These are phyloP conservation scores for Massarina eburnea DNA, from an alignment of 2,329 filamentous ascomycete genomes.

Conservation along the genomic window DNA sequence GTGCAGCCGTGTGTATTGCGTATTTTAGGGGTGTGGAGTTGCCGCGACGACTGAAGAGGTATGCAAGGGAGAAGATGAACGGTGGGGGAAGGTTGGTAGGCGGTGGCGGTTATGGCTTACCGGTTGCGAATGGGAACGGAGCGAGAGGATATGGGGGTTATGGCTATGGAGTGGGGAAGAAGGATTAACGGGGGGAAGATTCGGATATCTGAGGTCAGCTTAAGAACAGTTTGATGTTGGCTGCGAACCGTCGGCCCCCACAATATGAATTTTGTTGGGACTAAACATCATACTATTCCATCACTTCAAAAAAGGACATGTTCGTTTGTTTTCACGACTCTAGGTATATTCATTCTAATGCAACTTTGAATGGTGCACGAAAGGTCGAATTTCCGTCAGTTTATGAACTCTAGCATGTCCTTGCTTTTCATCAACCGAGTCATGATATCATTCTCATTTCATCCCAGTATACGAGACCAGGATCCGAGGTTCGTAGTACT, in stretches of 20 bases:
- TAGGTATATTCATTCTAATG: no score
- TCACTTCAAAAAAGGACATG: no score
- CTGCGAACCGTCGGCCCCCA: no score
- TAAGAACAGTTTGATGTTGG: no score
- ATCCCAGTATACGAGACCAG: neutral
- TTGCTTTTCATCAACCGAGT: neutral
- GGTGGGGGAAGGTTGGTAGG: constrained; percentile 36
- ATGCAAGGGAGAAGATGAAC: constrained; percentile 57
- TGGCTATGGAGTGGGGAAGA: constrained; percentile 49
- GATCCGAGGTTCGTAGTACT: no score
- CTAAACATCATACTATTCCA: no score
- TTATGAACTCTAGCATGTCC: neutral
- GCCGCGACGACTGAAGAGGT: constrained; percentile 55
- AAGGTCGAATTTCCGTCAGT: no score
- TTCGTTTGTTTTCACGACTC: no score
- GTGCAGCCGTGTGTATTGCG: constrained; percentile 54
- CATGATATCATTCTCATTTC: constrained; percentile 1
- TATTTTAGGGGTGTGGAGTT: constrained; percentile 58
- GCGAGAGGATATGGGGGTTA: constrained; percentile 49
- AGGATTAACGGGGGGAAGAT: constrained; percentile 40
- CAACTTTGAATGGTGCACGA: no score
- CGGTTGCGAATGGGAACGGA: constrained; percentile 33
- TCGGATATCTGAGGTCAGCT: no score
- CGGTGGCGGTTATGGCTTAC: constrained; percentile 34
- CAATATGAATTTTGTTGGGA: no score